Percentiles rank a stretch among this genome's conserved stretches.
Evolutionary conservation across 306 rosid species (phyloP).

Genomic region (Boehmeria nivea): DNA sequence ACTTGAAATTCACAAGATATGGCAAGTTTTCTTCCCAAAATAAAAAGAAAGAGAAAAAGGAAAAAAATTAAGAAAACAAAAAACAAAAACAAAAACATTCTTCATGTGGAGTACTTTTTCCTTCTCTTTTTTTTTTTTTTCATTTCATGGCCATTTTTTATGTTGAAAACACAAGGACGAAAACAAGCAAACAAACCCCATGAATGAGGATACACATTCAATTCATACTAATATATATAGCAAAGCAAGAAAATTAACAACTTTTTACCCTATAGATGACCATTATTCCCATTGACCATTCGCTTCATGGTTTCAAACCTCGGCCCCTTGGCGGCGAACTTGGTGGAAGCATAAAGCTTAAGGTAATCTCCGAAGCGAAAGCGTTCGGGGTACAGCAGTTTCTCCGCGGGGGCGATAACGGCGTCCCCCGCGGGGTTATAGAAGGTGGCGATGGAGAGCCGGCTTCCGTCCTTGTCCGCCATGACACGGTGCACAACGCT

Average conservation of each 20-base stretch:
- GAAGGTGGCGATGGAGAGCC: slow-evolving; percentile 78
- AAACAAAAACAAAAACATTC: too few species aligned
- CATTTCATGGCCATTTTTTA: too few species aligned
- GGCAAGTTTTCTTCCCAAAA: too few species aligned
- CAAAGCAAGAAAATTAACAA: neutral
- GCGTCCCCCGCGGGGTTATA: slow-evolving; percentile 71
- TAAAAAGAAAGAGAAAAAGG: too few species aligned
- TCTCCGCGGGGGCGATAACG: slow-evolving; percentile 54
- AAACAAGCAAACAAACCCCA: too few species aligned
- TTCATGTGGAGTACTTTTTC: too few species aligned
- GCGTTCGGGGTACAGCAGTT: slow-evolving; percentile 52
- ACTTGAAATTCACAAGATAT: too few species aligned
- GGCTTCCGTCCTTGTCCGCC: slow-evolving; percentile 66
- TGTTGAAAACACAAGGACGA: too few species aligned
- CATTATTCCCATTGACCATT: slow-evolving; percentile 29
- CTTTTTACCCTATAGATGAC: slow-evolving; percentile 17
- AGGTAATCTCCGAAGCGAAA: slow-evolving; percentile 61
- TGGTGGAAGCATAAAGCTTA: slow-evolving; percentile 61
- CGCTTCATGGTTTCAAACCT: slow-evolving; percentile 62
- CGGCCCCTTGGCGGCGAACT: slow-evolving; percentile 63
- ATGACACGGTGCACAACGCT: slow-evolving; percentile 64
- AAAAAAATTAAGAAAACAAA: too few species aligned
- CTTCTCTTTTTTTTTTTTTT: too few species aligned
- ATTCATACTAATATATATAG: too few species aligned
- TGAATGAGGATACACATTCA: too few species aligned